These are phyloP conservation scores for Hirschioporus abietinus DNA, from an alignment of 768 basidiomycete species.

Conservation along the genomic window DNA sequence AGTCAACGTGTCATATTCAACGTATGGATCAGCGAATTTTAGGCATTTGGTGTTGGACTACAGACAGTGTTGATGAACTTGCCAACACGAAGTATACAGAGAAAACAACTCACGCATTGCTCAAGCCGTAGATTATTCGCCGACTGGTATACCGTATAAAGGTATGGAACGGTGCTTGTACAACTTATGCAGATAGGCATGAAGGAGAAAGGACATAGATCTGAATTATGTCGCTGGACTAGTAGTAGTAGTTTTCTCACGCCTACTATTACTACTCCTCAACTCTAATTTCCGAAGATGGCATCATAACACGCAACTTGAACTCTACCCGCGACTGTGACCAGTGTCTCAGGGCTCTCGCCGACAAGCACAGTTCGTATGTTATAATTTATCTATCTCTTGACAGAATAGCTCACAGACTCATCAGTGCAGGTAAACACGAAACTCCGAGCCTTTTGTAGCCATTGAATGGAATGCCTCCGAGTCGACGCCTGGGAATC, in stretches of 20 bases:
- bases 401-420: not conserved
- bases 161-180: conserved; percentile 52
- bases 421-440: not conserved
- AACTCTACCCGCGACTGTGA: not conserved
- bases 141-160: conserved; percentile 81
- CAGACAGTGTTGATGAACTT: conserved; percentile 7
- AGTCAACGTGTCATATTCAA: conserved; percentile 74
- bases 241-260: not conserved
- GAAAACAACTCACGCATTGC: conserved; percentile 63
- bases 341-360: not conserved
- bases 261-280: too few species aligned
- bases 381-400: not conserved
- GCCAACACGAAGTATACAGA: conserved; percentile 1
- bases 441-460: not conserved
- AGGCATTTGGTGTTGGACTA: conserved; percentile 48
- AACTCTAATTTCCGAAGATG: not conserved
- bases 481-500: not conserved
- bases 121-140: conserved; percentile 75
- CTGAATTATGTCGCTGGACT: too few species aligned
- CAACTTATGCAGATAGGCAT: conserved; percentile 86
- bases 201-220: too few species aligned
- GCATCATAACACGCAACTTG: too few species aligned
- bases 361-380: not conserved
- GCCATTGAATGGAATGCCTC: not conserved
- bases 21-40: conserved; percentile 78